Conservation (phyloP, 2,329 filamentous ascomycete genomes). For the Metarhizium brunneum region DNA sequence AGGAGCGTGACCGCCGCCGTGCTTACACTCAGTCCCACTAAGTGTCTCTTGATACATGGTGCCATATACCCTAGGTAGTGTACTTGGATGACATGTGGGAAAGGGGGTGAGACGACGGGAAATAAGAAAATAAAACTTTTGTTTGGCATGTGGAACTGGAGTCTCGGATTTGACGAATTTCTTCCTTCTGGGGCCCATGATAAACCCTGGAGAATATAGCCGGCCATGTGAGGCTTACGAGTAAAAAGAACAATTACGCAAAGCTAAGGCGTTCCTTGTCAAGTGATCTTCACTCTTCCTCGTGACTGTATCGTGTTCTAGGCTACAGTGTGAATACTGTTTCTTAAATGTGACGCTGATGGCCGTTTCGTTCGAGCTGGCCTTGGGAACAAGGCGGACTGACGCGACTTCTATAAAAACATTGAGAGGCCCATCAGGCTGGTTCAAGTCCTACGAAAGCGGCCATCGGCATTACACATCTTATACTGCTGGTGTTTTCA, state of each 20-base stretch:
- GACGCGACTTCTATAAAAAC: too few relatives aligned
- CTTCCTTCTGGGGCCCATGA: conserved; percentile 18
- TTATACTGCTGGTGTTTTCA: too few relatives aligned
- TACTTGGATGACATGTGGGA: conserved; percentile 14
- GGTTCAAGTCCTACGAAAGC: too few relatives aligned
- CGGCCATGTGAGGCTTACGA: conserved; percentile 24
- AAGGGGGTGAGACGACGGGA: not conserved
- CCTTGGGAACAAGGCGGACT: too few relatives aligned
- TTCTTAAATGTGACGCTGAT: not conserved
- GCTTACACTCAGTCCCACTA: conserved; percentile 49
- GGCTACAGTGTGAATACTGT: not conserved
- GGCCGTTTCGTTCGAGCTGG: too few relatives aligned
- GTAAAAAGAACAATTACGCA: conserved; percentile 22
- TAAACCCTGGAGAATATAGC: conserved; percentile 21
- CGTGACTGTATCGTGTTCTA: not conserved
- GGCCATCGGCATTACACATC: too few relatives aligned
- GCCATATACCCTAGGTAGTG: conserved; percentile 7
- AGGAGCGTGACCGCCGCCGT: conserved; percentile 97
- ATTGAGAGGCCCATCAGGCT: too few relatives aligned
- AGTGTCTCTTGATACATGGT: conserved; percentile 11
- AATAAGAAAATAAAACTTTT: not conserved
- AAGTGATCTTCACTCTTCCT: not conserved
- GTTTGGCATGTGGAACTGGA: conserved; percentile 27
- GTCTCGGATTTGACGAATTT: conserved; percentile 31
- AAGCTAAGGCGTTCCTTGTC: conserved; percentile 3